Base-by-base conservation (phyloP, 495 filamentous ascomycete species). In the Cryomyces minteri region DNA sequence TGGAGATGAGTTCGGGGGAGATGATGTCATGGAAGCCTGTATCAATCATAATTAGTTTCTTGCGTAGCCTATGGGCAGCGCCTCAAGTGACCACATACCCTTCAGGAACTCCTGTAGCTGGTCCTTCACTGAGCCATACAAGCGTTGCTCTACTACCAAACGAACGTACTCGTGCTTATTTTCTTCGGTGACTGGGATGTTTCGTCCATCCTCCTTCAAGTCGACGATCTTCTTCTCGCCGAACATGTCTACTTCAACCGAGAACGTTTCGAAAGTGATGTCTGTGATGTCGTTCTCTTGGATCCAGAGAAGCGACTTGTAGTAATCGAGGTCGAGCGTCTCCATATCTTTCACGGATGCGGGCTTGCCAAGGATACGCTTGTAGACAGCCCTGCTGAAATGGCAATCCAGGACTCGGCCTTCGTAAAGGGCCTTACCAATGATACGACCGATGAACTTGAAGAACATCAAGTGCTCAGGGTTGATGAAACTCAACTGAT, bases 291-390 rank as follows among this genome's bases (percentile, higher is more conserved):
- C 86, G 60, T 96, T 95, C 55, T 92, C 84, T 43, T 95, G 72
- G 81, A 99, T 95, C 90, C 90, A 99, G 37, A 87, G 72, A 6
- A 99, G 74, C n/a, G 88, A 94, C 60, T 99, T 96, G 72, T 95
- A 94, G 67, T 96, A 96, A 51, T 96, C 87, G 25, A 94, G 77
- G 61, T 99, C 90, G 43, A 99, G 79, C 10, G 90, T 94, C 61
- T 99, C 90, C 90, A 99, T 96, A 51, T 99, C 90, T 69, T 96
- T 99, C 62, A 96, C 82, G 4, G 87, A 94, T 32, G 95, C 90
- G 5, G 85, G 72, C 54, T 90, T 87, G 49, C 92, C 84, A 32
- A 99, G 74, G 47, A 99, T 95, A 49, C 81, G 77, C 69, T 95
- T 96, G 68, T 99, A 99, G 42, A 99, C 92, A 6, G 92, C 90